Evolutionary conservation across 31 red algal genomes (phyloP), one percentile per base, ranked within the genome.

Genomic region (Bonnemaisonia californica): DNA sequence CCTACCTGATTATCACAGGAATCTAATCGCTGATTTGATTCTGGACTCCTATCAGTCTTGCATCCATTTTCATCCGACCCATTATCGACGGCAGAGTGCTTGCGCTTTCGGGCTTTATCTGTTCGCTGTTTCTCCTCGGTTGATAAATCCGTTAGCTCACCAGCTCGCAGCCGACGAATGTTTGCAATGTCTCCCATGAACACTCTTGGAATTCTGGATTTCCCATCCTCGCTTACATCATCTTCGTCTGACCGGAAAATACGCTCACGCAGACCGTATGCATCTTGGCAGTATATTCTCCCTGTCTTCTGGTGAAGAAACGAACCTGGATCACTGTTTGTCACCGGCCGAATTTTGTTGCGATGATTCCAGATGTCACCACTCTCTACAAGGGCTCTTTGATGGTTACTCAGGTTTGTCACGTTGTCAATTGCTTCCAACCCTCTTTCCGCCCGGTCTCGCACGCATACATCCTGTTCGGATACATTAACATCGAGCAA

Each of bases 111-210:
- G 4, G 24, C 19, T 39, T 35, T 39, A 34, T 59, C 13, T 8
- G 3, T 18, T 16, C 4, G 18, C 19, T 47, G 3, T 4, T 34
- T 61, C 0, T 76, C 12, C n/a, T 60, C 3, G 12, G 3, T 1
- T 9, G 29, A 2, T 1, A n/a, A n/a, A 1, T 38, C 16, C 2
- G 13, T 29, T 24, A 37, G 34, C 30, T 36, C 8, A 3, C 32
- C n/a, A 27, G 4, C 54, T 56, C 70, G 31, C 22, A 31, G 66
- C 42, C 41, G 76, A 33, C 29, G n/a, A 35, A 56, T 37, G n/a
- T 51, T 64, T 22, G 62, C 37, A 29, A 81, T 56, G 21, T 81
- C 78, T 37, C 78, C 48, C 12, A 68, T 28, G 63, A 29, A 68
- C 7, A 47, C 57, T 5, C 45, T 60, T 38, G 72, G 72, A 28